phyloP scores from a whole-genome alignment of 1,284 basidiomycete genomes.

The Ustanciosporium gigantosporum region DNA sequence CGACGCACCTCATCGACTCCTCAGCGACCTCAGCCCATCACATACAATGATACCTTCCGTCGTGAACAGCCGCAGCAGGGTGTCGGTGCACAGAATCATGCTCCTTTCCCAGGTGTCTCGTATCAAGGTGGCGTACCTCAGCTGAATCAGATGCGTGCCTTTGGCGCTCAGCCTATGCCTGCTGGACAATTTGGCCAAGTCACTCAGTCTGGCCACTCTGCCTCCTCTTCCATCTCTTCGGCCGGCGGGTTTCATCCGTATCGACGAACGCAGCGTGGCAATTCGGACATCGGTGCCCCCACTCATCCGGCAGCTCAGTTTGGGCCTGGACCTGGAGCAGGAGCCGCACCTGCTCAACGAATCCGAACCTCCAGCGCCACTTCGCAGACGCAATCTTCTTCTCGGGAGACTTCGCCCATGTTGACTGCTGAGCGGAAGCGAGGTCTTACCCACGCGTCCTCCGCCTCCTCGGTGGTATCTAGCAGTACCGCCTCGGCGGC shows the following conservation, averaged over 20 bases:
- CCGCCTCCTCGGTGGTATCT: constrained; percentile 4
- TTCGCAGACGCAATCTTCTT: constrained; percentile 30
- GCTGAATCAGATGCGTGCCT: constrained; percentile 30
- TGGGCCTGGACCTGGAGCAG: too few relatives aligned
- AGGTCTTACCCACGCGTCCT: constrained; percentile 15
- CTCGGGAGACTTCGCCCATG: constrained; percentile 35
- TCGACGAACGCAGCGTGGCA: constrained; percentile 36
- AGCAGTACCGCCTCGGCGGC: background rate
- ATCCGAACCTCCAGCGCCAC: constrained; percentile 38
- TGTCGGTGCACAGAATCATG: constrained; percentile 2
- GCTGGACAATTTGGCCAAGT: constrained; percentile 18
- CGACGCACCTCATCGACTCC: constrained; percentile 52
- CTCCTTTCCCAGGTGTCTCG: constrained; percentile 28
- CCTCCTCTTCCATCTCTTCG: constrained; percentile 29
- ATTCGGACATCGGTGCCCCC: constrained; percentile 29
- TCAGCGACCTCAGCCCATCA: constrained; percentile 42
- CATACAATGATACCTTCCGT: constrained; percentile 50
- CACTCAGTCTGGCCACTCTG: constrained; percentile 14
- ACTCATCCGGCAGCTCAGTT: background rate
- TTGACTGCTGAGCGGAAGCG: constrained; percentile 30
- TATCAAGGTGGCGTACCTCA: constrained; percentile 13
- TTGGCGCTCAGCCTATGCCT: constrained; percentile 15
- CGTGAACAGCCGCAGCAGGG: constrained; percentile 25
- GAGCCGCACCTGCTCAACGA: too few relatives aligned
- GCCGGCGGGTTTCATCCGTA: constrained; percentile 51